Base-by-base conservation (phyloP, 1,284 basidiomycete species). In the Neolentinus lepideus region DNA sequence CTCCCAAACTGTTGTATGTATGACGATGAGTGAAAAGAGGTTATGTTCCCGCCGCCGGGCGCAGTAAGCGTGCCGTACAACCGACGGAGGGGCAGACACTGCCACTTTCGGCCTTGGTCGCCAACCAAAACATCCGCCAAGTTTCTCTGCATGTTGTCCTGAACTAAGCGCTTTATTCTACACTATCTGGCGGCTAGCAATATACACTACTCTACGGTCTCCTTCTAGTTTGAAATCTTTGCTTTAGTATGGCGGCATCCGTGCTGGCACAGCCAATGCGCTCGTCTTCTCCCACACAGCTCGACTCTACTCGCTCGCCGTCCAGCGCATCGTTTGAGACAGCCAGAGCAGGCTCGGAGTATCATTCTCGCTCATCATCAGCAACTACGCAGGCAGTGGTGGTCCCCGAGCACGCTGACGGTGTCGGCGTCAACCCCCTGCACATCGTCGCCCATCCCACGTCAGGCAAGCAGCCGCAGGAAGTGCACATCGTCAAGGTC, bases 401-500 rank as follows among this genome's bases (percentile, higher is more conserved):
- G 16, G 16, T 4, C 38, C 12, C 16, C 8, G 38, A 16, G 12
- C 38, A 16, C 38, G 6, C 12, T 16, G 38, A 43, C 38, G n/a
- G 38, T 16, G 19, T 43, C 38, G 38, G 38, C 55, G 56, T 69
- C 9, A 75, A 71, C 52, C 67, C 74, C 10, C 61, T 73, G 52
- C 68, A 73, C 58, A 58, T 66, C 46, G 62, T 74, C 51, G 57
- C 60, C 11, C 55, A 54, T 56, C 12, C 59, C 56, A 55, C 57
- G 56, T 24, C 56, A 43, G 58, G 51, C 33, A 54, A 55, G 38
- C 61, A 64, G 38, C 57, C 71, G 4, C 76, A 80, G 60, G 78
- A 81, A 56, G 64, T 78, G 16, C 80, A 81, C 59, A 73, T 82
- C 51, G 67, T 82, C 57, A 77, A 77, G 61, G 75, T 81, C 54